Conservation (phyloP, 257 asterid species). For the Coffea canephora region DNA sequence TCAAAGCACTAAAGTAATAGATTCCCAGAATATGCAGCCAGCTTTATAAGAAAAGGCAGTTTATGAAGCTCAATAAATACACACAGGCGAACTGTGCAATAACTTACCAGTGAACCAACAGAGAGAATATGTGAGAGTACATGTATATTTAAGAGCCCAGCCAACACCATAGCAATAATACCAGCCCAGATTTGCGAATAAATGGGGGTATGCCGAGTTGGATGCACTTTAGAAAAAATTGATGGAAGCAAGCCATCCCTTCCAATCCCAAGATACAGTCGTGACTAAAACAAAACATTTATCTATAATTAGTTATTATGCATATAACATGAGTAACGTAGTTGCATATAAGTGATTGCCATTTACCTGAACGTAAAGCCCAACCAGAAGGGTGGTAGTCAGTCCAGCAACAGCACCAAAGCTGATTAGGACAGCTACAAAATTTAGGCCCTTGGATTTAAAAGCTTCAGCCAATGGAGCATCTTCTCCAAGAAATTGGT, state of each 20-base stretch:
- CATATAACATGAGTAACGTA: background rate
- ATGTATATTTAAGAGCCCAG: constrained; percentile 77
- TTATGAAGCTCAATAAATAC: background rate
- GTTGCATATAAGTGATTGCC: constrained; percentile 6
- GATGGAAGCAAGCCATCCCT: constrained; percentile 90
- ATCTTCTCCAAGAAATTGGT: constrained; percentile 74
- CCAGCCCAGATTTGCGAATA: constrained; percentile 97
- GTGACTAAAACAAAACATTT: constrained; percentile 54
- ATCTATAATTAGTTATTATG: constrained; percentile 3
- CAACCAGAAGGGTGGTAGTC: constrained; percentile 89
- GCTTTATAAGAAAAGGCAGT: constrained; percentile 9
- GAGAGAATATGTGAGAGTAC: constrained; percentile 91
- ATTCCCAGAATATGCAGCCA: background rate
- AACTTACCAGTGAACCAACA: constrained; percentile 89
- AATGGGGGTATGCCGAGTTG: constrained; percentile 72
- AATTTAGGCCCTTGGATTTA: constrained; percentile 70
- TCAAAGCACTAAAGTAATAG: background rate
- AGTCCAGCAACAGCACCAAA: constrained; percentile 97
- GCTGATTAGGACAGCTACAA: constrained; percentile 79
- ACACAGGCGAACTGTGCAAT: background rate
- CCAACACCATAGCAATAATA: constrained; percentile 69
- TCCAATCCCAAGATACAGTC: constrained; percentile 93
- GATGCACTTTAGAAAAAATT: constrained; percentile 73
- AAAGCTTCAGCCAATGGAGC: constrained; percentile 95
- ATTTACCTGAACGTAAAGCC: constrained; percentile 93